Conservation (phyloP, 352 stramenopile species). For the Achlya hypogyna region DNA sequence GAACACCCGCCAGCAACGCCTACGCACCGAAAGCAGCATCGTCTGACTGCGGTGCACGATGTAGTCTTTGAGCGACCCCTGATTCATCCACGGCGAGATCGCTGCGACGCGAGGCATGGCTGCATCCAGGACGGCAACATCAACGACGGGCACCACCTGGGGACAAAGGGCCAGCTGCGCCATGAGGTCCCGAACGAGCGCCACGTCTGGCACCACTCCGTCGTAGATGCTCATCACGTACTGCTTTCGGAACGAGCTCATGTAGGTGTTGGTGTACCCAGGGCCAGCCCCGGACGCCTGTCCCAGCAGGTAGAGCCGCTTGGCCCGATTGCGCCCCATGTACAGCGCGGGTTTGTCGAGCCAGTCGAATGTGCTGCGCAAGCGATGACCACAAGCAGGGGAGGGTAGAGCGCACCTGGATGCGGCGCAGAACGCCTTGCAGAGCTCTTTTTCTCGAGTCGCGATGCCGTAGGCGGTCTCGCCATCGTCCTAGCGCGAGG, state of each 20-base stretch:
- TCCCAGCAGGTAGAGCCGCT: slow-evolving; percentile 12
- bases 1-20: not conserved
- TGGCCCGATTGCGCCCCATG: slow-evolving; percentile 9
- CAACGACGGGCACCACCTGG: slow-evolving; percentile 1
- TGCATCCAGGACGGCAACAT: not conserved
- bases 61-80: slow-evolving; percentile 16
- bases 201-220: not conserved
- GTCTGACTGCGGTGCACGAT: slow-evolving; percentile 13
- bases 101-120: not conserved
- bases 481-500: not conserved
- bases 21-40: not conserved
- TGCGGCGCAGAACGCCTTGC: not conserved
- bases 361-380: not conserved
- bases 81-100: slow-evolving; percentile 4
- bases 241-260: not conserved
- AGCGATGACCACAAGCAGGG: not conserved
- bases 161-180: not conserved
- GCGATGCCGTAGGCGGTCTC: not conserved
- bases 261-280: not conserved
- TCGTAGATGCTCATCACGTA: not conserved
- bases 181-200: not conserved
- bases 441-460: slow-evolving; percentile 2
- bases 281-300: not conserved
- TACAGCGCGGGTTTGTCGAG: slow-evolving; percentile 13
- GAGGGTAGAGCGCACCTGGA: not conserved